Evolutionary conservation across 2,329 filamentous ascomycete species (phyloP), one percentile per base, ranked within the genome.

Genomic region (Diaporthe citrichinensis): DNA sequence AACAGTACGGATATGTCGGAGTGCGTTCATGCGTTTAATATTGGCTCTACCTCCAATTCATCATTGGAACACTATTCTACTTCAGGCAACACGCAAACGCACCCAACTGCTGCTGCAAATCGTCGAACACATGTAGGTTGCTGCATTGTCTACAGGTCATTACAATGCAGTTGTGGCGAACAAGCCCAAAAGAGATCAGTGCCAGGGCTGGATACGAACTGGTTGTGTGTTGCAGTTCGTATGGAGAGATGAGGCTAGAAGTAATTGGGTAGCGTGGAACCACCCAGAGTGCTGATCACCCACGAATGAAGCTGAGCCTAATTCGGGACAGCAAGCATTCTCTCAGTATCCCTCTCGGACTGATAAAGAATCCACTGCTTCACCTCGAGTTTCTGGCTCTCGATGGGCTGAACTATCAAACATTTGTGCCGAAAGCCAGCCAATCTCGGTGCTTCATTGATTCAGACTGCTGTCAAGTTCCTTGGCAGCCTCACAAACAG

Each of bases 221-320:
- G 25, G 44, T 23, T 46, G 39, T 65, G 39, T 34, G 15, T 31
- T 31, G 20, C 61, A 49, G 41, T 25, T 65, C 61, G 61, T 65
- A 49, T 46, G 41, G 41, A 31, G 61, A 65, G 61, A 65, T 49
- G 41, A 65, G 15, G 15, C 44, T 9, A 34, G 20, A 67, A 67
- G 41, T 23, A 23, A n/a, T 34, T 20, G 59, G 59, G 61, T 34
- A 31, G 12, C 7, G 7, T n/a, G 17, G 28, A 12, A 36, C 44
- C 44, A n/a, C 28, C 20, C 61, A 31, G 25, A 67, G 28, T 67
- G 61, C 44, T 67, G 41, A 67, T 67, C 61, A 49, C 28, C 10
- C 31, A 23, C 59, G 2, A 6, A 31, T 65, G 39, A 62, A 17
- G 59, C 59, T 46, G 59, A 46, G 4, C 53, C n/a, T n/a, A n/a